Base-by-base conservation (phyloP, 176 grass and related monocot genomes). In the Cenchrus purpureus region DNA sequence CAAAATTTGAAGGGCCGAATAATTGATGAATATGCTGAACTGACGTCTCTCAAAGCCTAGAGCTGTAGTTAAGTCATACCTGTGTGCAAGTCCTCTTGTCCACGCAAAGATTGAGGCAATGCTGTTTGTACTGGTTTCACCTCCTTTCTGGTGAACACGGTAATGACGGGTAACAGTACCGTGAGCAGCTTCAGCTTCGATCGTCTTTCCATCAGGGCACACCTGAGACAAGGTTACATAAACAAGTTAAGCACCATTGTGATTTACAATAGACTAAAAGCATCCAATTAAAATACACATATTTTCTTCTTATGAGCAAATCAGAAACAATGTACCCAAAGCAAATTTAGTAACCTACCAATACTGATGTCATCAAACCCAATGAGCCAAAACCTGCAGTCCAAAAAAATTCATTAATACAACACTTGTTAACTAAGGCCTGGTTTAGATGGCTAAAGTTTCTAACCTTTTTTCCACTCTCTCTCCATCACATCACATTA, bases 121-220 rank as follows among this genome's bases (percentile, higher is more conserved):
- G 61, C 87, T 89, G 76, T 92, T 92, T 16, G 90, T 92, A 76
- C 90, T 92, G 67, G 87, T 92, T 86, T 92, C 90, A 79, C 87
- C 83, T 75, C 90, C 90, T 71, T 86, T 92, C 75, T 92, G 90
- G 51, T 86, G 83, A 86, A 89, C 78, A 67, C 90, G 79, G 49
- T 79, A 92, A 89, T 89, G 90, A 37, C 90, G 90, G 51, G 89
- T 91, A 51, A 91, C 89, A 20, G 85, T 91, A 44, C 89, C 89
- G 66, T 91, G 89, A n/a, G 89, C 90, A 74, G 90, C 90, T 92
- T 92, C 90, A 64, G 90, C 90, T 89, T 92, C 90, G 7, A 92
- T 89, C 25, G 90, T 92, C 87, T 93, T 93, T 9, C 91, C 85
- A 69, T 93, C 85, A 62, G 88, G 88, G 60, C 88, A 90, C 34